Evolutionary conservation across 106 monocot genomes (phyloP), one percentile per base, ranked within the genome.

Genomic region (Dendrobium officinale): DNA sequence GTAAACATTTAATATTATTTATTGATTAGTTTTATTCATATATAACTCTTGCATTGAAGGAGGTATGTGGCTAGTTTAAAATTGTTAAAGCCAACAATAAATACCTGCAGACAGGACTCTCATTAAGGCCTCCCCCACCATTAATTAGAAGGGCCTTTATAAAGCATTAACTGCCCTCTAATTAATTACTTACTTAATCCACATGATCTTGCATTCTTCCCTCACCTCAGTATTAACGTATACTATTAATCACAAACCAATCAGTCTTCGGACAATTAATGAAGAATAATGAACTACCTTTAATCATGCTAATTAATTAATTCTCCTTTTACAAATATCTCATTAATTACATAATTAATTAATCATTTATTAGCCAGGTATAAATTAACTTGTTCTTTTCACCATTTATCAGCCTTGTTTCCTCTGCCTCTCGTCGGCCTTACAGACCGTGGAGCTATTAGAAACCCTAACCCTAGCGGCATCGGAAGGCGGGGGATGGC

Each of bases 151-250:
- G 29, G 19, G 42, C 42, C 42, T 74, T 74, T 74, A 72, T 31
- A 72, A 16, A 72, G 37, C 72, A 72, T 72, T 72, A 27, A 72
- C 8, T 40, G 72, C 16, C 18, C 16, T 18, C 40, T n/a, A 42
- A 74, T 74, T 74, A 74, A 74, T 74, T 42, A n/a, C 74, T 20
- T 74, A n/a, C 41, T 74, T 20, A 42, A 74, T 74, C n/a, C 42
- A 16, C 18, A 31, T 72, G 33, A 72, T 29, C 72, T 31, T 72
- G 15, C 29, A 74, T 74, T 70, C 70, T 33, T 31, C 15, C 1
- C 70, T 70, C 33, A 37, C 33, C 70, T 70, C 31, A 29, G 33
- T 29, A 16, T 70, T 70, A 70, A 70, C 33, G 70, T 6, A 29
- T 13, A n/a, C 64, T 6, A 64, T 22, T 64, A 64, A 64, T 64